These are phyloP conservation scores for Nemania bipapillata DNA, from an alignment of 2,329 filamentous ascomycete genomes.

Conservation along the genomic window DNA sequence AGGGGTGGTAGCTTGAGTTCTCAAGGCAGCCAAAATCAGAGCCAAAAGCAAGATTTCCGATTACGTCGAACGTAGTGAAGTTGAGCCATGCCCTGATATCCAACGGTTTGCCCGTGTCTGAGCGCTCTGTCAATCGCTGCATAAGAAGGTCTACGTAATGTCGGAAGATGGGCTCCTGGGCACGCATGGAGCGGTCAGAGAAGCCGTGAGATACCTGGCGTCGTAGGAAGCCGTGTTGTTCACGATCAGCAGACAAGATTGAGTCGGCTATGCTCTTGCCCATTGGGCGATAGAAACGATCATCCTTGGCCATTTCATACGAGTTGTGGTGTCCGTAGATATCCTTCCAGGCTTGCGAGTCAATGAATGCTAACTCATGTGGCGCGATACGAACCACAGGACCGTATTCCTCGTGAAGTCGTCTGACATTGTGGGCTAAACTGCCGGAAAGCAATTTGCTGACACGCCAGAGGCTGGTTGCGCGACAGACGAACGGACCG, in stretches of 20 bases:
- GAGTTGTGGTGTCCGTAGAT: constrained; percentile 30
- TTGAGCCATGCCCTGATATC: constrained; percentile 37
- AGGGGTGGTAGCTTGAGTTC: constrained; percentile 31
- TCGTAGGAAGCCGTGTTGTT: constrained; percentile 28
- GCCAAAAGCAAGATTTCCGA: constrained; percentile 41
- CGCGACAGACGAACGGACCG: constrained; percentile 25
- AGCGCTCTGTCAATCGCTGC: constrained; percentile 22
- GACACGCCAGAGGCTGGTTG: constrained; percentile 20
- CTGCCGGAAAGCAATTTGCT: constrained; percentile 16
- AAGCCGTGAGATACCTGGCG: constrained; percentile 40
- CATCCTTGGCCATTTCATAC: constrained; percentile 27
- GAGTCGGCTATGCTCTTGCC: constrained; percentile 10
- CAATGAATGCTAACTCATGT: constrained; percentile 25
- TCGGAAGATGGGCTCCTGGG: constrained; percentile 41
- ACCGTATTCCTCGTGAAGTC: constrained; percentile 32
- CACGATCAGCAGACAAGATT: constrained; percentile 15
- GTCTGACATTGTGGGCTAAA: constrained; percentile 11
- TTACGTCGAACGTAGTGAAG: constrained; percentile 43
- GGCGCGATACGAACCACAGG: constrained; percentile 32
- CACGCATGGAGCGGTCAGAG: constrained; percentile 37
- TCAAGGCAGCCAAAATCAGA: constrained; percentile 39
- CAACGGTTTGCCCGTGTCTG: constrained; percentile 1
- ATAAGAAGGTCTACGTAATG: constrained; percentile 42
- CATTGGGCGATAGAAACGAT: constrained; percentile 26
- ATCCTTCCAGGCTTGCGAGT: constrained; percentile 33